Evolutionary conservation across 2,329 filamentous ascomycete genomes (phyloP).

Genomic region (Lachnellula hyalina): DNA sequence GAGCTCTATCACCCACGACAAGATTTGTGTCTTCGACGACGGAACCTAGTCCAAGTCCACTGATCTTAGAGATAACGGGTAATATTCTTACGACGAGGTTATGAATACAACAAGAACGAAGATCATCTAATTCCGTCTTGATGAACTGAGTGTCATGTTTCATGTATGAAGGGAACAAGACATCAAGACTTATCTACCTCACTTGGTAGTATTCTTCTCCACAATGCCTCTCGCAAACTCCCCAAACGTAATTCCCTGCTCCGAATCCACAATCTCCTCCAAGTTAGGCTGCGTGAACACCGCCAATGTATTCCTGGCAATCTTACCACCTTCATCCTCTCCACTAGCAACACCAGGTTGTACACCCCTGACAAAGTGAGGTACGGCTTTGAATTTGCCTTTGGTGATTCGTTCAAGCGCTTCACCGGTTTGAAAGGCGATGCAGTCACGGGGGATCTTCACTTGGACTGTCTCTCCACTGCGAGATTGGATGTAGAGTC

Average conservation of each 20-base stretch:
- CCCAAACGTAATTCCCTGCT: constrained; percentile 64
- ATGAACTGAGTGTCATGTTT: no score
- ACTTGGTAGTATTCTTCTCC: constrained; percentile 32
- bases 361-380: constrained; percentile 86
- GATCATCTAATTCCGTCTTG: not conserved
- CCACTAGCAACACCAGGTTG: constrained; percentile 41
- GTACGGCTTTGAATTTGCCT: constrained; percentile 90
- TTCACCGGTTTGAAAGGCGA: constrained; percentile 95
- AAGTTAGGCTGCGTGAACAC: constrained; percentile 97
- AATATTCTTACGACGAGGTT: no score
- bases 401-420: constrained; percentile 83
- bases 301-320: constrained; percentile 83
- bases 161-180: no score
- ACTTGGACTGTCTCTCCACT: constrained; percentile 82
- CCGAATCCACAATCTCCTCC: constrained; percentile 68
- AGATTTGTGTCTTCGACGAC: constrained; percentile 62
- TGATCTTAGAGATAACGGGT: no score
- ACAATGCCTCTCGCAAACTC: constrained; percentile 55
- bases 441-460: constrained; percentile 81
- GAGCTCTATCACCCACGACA: constrained; percentile 52
- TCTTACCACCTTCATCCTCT: constrained; percentile 41
- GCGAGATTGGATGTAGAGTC: constrained; percentile 90
- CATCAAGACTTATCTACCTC: constrained; percentile 1
- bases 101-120: not conserved
- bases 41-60: constrained; percentile 55